Evolutionary conservation across 805 yeast species (phyloP).

Genomic region (Barnettozyma salicaria): DNA sequence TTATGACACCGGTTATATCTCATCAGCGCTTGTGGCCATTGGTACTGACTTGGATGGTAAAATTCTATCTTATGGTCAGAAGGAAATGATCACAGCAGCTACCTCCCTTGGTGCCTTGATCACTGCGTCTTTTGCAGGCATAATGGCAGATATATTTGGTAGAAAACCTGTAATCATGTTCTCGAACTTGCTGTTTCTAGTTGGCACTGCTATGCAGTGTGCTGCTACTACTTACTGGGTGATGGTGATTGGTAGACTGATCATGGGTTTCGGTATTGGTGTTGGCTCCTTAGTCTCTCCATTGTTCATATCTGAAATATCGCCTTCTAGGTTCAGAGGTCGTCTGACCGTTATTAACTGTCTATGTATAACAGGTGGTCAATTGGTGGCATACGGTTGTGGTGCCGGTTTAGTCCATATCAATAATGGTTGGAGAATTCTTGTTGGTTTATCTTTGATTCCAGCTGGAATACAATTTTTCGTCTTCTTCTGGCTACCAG

Average conservation of each 20-base stretch:
- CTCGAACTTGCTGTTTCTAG: slow-evolving; percentile 73
- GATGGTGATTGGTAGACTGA: slow-evolving; percentile 85
- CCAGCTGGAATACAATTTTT: slow-evolving; percentile 78
- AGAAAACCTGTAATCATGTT: slow-evolving; percentile 79
- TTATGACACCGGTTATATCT: slow-evolving; percentile 95
- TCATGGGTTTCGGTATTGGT: slow-evolving; percentile 97
- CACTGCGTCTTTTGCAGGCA: slow-evolving; percentile 74
- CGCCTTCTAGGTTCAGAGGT: slow-evolving; percentile 89
- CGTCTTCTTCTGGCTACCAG: slow-evolving; percentile 83
- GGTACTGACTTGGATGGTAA: slow-evolving; percentile 66
- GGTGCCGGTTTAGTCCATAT: slow-evolving; percentile 80
- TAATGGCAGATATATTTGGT: slow-evolving; percentile 76
- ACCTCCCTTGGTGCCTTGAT: slow-evolving; percentile 90
- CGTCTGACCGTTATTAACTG: slow-evolving; percentile 84
- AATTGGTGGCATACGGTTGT: slow-evolving; percentile 86
- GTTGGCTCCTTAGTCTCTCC: slow-evolving; percentile 94
- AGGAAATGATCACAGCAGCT: slow-evolving; percentile 88
- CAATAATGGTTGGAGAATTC: slow-evolving; percentile 84
- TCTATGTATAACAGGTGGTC: slow-evolving; percentile 91
- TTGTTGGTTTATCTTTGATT: slow-evolving; percentile 84
- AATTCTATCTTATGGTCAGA: slow-evolving; percentile 63
- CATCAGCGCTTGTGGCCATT: slow-evolving; percentile 84
- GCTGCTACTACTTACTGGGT: slow-evolving; percentile 79
- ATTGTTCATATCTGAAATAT: slow-evolving; percentile 82
- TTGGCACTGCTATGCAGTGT: slow-evolving; percentile 83